These are phyloP conservation scores for Cytospora leucostoma DNA, from an alignment of 2,329 filamentous ascomycete genomes.

Conservation along the genomic window DNA sequence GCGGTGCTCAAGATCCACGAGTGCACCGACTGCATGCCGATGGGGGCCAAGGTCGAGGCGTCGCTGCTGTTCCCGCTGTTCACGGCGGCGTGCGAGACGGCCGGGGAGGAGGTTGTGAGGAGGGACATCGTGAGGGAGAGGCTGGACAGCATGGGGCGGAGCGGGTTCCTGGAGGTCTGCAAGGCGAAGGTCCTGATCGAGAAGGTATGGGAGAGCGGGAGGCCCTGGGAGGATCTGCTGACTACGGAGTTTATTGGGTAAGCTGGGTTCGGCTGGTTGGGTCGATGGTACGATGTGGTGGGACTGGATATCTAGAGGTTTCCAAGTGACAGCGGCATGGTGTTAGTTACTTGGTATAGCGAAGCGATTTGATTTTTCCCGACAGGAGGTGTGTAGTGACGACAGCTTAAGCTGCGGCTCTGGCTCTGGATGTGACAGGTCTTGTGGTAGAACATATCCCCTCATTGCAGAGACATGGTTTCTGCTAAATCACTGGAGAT, in stretches of 20 bases:
- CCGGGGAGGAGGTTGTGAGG: slow-evolving; percentile 48
- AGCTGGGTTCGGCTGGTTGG: slow-evolving; percentile 27
- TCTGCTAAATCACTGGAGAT: not conserved
- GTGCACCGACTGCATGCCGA: slow-evolving; percentile 62
- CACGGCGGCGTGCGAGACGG: slow-evolving; percentile 75
- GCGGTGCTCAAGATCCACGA: slow-evolving; percentile 65
- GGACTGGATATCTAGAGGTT: not conserved
- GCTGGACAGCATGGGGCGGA: slow-evolving; percentile 67
- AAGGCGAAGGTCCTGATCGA: slow-evolving; percentile 67
- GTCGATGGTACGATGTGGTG: not conserved
- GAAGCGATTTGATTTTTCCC: not conserved
- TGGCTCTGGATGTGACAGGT: not conserved
- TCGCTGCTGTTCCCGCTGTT: slow-evolving; percentile 81
- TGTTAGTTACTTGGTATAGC: not conserved
- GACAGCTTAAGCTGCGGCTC: not conserved
- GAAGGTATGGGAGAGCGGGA: slow-evolving; percentile 66
- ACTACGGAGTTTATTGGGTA: slow-evolving; percentile 69
- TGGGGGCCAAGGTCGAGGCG: slow-evolving; percentile 70
- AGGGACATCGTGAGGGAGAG: slow-evolving; percentile 64
- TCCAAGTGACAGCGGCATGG: not conserved
- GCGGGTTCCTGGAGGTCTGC: slow-evolving; percentile 72
- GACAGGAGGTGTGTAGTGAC: not conserved
- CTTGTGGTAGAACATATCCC: not conserved
- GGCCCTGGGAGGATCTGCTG: slow-evolving; percentile 68
- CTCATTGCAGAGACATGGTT: not conserved